Evolutionary conservation across 163 green algal genomes (phyloP), one percentile per base, ranked within the genome.

Genomic region (Volvox carteri): DNA sequence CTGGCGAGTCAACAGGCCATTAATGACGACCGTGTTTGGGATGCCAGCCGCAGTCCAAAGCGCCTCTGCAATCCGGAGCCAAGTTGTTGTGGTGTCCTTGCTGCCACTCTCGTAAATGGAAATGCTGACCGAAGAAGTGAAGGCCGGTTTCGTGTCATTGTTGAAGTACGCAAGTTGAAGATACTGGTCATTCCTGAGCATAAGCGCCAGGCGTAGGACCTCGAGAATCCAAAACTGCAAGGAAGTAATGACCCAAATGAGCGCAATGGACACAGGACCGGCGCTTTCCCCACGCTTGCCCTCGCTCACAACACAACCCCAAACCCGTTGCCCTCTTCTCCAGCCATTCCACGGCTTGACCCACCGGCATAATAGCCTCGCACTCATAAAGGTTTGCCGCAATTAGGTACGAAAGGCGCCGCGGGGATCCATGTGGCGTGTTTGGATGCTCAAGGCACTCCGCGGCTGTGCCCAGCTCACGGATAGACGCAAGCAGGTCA

Each of bases 171-270:
- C 46, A 11, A 8, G 16, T 23, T 62, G 75, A 33, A 84, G 16
- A 25, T 35, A 21, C 4, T 2, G 75, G 30, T 68, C 33, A 50
- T 39, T 39, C 52, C 52, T 30, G 9, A 84, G 48, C 75, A 84
- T 7, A 11, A 84, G 48, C 3, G 48, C 75, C 33, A 84, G 48
- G 4, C 75, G 75, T 37, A 84, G 75, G 9, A 84, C 75, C 75
- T 84, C 75, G 11, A 84, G 23, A 50, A 70, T 68, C 75, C 75
- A 84, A 52, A 62, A 84, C 75, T 84, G 50, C 75, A 81, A 65
- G 48, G 6, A 23, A 42, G 54, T n/a, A n/a, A n/a, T n/a, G n/a
- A n/a, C n/a, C n/a, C n/a, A n/a, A n/a, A n/a, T n/a, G n/a, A n/a
- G n/a, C n/a, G n/a, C n/a, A n/a, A n/a, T n/a, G n/a, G n/a, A n/a